Evolutionary conservation across 306 rosid species (phyloP).

Genomic region (Rosa lucieae): DNA sequence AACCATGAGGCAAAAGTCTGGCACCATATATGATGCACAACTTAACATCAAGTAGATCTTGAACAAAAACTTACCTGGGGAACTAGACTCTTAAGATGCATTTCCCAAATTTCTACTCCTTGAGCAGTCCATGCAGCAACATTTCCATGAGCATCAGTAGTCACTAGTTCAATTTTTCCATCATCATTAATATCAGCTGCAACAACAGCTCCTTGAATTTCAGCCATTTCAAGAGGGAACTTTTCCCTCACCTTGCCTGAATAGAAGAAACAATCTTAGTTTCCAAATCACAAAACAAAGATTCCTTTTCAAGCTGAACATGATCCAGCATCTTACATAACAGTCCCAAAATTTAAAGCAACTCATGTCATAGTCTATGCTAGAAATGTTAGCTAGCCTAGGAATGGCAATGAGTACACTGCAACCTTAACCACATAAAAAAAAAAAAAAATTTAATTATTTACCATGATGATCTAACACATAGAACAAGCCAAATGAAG

Average conservation of each 20-base stretch:
- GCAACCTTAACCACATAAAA: not conserved
- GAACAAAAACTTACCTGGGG: conserved; percentile 62
- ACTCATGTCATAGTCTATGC: conserved; percentile 1
- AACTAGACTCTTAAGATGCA: conserved; percentile 84
- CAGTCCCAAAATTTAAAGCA: not conserved
- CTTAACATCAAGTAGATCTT: conserved; percentile 11
- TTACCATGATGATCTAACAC: conserved; percentile 94
- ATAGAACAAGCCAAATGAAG: conserved; percentile 91
- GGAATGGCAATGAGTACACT: not conserved
- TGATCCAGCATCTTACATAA: not conserved
- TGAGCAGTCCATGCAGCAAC: conserved; percentile 95
- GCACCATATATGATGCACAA: not conserved
- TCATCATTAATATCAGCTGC: conserved; percentile 98
- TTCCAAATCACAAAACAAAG: not conserved
- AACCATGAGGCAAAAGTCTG: not conserved
- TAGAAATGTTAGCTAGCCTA: not conserved
- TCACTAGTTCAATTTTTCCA: conserved; percentile 94
- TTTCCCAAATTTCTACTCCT: conserved; percentile 88
- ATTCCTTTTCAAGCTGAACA: not conserved
- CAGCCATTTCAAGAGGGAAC: conserved; percentile 99
- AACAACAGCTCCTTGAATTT: conserved; percentile 84
- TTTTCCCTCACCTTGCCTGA: conserved; percentile 88
- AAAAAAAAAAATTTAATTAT: not conserved
- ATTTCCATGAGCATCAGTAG: conserved; percentile 89
- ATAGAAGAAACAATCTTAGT: conserved; percentile 31